A percentile compares a stretch with the other conserved stretches of the same genome.
Evolutionary conservation across 345 rosid genomes (phyloP).

Genomic region (Lenwebbia sp.): DNA sequence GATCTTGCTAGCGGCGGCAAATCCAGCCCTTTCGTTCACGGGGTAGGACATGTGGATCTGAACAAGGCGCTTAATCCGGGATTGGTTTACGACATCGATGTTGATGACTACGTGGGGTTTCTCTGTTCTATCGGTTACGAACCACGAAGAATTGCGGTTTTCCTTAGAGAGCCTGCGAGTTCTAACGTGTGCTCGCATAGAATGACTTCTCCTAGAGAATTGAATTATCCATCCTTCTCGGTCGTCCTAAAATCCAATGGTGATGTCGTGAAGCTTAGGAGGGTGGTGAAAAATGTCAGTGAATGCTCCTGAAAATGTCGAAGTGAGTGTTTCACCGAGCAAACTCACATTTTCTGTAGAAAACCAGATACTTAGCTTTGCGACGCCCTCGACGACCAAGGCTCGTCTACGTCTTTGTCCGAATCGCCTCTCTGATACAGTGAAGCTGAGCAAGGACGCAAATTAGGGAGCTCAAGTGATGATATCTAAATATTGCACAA

Average conservation of each 20-base stretch:
- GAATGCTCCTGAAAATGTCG: constrained; percentile 44
- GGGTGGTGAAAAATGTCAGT: constrained; percentile 55
- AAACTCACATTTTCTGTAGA: constrained; percentile 43
- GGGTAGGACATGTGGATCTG: constrained; percentile 87
- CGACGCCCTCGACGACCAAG: too few species aligned
- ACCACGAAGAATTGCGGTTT: constrained; percentile 39
- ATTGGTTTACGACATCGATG: constrained; percentile 57
- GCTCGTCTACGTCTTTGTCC: too few species aligned
- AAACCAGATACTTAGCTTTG: constrained; percentile 10
- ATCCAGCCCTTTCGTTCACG: constrained; percentile 56
- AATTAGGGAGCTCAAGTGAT: too few species aligned
- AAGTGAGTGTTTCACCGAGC: constrained; percentile 5
- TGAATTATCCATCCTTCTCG: too few species aligned
- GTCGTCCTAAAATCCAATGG: constrained; percentile 25
- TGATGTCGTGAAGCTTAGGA: constrained; percentile 34
- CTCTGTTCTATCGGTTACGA: constrained; percentile 79
- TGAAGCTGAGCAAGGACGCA: too few species aligned
- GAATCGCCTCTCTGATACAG: too few species aligned
- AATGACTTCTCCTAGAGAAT: constrained; percentile 35
- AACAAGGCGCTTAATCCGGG: constrained; percentile 73
- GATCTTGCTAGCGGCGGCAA: constrained; percentile 67
- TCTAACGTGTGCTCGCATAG: constrained; percentile 19
- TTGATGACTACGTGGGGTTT: constrained; percentile 37
- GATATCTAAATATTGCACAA: too few species aligned
- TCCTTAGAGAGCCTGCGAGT: constrained; percentile 32